Percentiles rank a stretch among this genome's conserved stretches.
These are phyloP conservation scores for Trametes coccinea DNA, from an alignment of 768 basidiomycete species.

Conservation along the genomic window DNA sequence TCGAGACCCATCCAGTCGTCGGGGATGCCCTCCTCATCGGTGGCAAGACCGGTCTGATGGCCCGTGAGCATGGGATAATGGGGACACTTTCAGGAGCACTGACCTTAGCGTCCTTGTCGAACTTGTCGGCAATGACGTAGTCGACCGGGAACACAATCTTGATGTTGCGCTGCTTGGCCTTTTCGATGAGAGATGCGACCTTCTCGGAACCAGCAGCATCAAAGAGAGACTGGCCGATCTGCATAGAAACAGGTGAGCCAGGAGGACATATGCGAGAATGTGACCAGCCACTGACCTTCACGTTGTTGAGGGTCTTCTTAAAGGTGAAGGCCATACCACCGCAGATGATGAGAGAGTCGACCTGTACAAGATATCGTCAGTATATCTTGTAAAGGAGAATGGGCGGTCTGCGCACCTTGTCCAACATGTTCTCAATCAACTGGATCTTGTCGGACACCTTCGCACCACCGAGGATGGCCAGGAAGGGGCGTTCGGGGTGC, in stretches of 20 bases:
- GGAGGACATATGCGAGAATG: neutral
- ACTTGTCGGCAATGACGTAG: conserved; percentile 93
- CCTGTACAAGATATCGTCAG: conserved; percentile 44
- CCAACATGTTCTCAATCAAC: conserved; percentile 97
- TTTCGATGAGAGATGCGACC: conserved; percentile 79
- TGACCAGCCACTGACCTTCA: conserved; percentile 50
- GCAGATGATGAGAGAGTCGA: conserved; percentile 93
- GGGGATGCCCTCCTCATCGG: conserved; percentile 86
- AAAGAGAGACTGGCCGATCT: conserved; percentile 96
- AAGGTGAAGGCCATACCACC: conserved; percentile 99
- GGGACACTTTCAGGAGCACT: conserved; percentile 22
- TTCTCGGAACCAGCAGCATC: conserved; percentile 88
- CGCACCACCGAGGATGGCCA: conserved; percentile 97
- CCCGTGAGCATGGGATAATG: neutral
- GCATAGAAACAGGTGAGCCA: neutral
- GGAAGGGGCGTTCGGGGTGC: conserved; percentile 91
- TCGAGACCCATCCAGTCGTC: conserved; percentile 96
- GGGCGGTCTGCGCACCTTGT: conserved; percentile 60
- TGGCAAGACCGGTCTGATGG: conserved; percentile 65
- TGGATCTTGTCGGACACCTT: conserved; percentile 99
- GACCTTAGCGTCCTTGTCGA: conserved; percentile 87
- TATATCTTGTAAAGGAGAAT: neutral
- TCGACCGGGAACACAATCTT: conserved; percentile 96
- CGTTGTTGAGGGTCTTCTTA: conserved; percentile 87
- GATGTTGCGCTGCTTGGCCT: conserved; percentile 90